Conservation (phyloP, 352 stramenopile genomes). For the Globisporangium cederbergense region DNA sequence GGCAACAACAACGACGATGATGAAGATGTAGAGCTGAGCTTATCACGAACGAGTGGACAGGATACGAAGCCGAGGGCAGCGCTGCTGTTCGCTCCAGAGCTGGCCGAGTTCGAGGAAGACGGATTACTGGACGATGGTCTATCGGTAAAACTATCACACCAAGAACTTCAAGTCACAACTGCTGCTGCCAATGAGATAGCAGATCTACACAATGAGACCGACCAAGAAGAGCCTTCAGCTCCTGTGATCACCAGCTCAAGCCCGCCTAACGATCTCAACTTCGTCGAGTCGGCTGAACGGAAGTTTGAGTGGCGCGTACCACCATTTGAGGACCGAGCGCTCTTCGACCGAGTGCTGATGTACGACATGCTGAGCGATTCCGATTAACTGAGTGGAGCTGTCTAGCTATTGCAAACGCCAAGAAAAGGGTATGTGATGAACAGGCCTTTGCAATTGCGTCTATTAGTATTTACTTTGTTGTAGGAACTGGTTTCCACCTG, state of each 20-base stretch:
- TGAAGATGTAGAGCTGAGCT: slow-evolving; percentile 4
- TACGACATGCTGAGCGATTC: slow-evolving; percentile 20
- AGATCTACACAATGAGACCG: not conserved
- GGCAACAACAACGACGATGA: slow-evolving; percentile 22
- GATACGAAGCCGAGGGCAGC: slow-evolving; percentile 8
- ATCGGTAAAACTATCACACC: not conserved
- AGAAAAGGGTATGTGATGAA: too few relatives aligned
- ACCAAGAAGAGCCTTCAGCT: not conserved
- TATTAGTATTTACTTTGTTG: slow-evolving; percentile 8
- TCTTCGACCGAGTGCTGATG: slow-evolving; percentile 22
- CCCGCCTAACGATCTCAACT: not conserved
- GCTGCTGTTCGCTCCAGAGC: slow-evolving; percentile 32
- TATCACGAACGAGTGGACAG: not conserved
- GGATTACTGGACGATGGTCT: slow-evolving; percentile 19
- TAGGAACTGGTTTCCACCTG: not conserved
- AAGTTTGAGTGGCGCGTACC: slow-evolving; percentile 25
- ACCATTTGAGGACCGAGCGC: slow-evolving; percentile 11
- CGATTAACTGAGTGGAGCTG: not conserved
- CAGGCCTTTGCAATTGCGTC: not conserved
- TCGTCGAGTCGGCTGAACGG: not conserved
- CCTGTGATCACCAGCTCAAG: not conserved
- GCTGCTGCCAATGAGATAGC: not conserved
- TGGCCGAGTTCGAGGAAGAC: slow-evolving; percentile 64
- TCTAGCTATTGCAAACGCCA: too few relatives aligned
- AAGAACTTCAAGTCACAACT: not conserved